These are phyloP conservation scores for Diaporthe sp. DNA, from an alignment of 2,329 filamentous ascomycete genomes.

Conservation along the genomic window DNA sequence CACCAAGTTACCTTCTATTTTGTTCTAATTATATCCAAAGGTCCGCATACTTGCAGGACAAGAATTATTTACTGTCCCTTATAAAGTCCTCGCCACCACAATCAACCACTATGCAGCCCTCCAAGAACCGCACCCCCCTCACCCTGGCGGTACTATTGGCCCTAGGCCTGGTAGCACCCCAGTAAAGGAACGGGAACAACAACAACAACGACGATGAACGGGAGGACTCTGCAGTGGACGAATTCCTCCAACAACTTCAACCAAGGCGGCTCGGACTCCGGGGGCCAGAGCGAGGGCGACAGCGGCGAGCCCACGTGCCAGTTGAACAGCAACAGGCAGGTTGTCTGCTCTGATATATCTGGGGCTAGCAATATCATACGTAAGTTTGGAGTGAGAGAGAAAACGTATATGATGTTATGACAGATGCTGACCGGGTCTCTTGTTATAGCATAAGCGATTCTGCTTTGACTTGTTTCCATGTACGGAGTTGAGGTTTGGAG, in stretches of 20 bases:
- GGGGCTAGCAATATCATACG: background rate
- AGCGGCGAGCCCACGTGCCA: no score
- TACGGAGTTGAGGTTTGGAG: background rate
- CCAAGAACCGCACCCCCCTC: background rate
- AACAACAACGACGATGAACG: background rate
- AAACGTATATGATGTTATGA: no score
- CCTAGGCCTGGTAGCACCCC: background rate
- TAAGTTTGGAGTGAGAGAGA: background rate
- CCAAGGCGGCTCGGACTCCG: no score
- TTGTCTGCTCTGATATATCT: background rate
- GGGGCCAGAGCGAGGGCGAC: no score
- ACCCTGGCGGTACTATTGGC: background rate
- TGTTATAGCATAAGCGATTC: background rate
- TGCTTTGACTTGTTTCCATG: background rate
- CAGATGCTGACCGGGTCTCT: background rate
- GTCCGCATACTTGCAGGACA: background rate
- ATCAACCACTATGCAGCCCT: background rate
- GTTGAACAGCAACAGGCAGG: background rate
- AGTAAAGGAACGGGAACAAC: background rate
- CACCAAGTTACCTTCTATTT: no score
- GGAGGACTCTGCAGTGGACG: background rate
- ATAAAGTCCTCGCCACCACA: no score
- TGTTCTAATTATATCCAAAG: no score
- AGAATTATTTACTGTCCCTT: no score
- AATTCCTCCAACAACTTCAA: no score